Conservation (phyloP, 345 rosid species). For the Populus deltoides region DNA sequence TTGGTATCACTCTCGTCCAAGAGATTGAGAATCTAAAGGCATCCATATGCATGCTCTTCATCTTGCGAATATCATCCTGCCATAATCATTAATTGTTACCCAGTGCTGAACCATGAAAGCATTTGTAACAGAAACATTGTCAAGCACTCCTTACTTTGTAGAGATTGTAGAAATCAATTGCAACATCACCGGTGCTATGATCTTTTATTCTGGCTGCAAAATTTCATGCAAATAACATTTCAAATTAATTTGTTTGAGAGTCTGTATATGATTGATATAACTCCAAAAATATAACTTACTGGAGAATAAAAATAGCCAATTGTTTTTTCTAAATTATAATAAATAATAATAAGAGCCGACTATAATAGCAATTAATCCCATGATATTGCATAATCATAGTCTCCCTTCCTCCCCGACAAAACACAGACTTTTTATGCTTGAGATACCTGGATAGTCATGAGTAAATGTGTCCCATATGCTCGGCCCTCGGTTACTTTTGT, state of each 20-base stretch:
- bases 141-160: conserved; percentile 31
- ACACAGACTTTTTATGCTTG: background rate
- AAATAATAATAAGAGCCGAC: too few relatives aligned
- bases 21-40: conserved; percentile 19
- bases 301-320: too few relatives aligned
- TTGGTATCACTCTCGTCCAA: conserved; percentile 5
- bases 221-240: background rate
- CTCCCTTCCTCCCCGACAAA: background rate
- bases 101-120: background rate
- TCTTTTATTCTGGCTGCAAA: conserved; percentile 40
- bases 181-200: conserved; percentile 38
- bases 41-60: conserved; percentile 4
- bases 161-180: conserved; percentile 44
- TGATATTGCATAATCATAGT: background rate
- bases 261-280: too few relatives aligned
- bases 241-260: too few relatives aligned
- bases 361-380: background rate
- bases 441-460: conserved; percentile 31
- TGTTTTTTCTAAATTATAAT: too few relatives aligned
- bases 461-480: conserved; percentile 14
- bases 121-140: background rate
- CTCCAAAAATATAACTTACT: too few relatives aligned
- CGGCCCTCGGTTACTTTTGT: conserved; percentile 29
- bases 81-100: background rate
- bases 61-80: conserved; percentile 4